Conservation (phyloP, 495 filamentous ascomycete species). For the Penicillium lividum region DNA sequence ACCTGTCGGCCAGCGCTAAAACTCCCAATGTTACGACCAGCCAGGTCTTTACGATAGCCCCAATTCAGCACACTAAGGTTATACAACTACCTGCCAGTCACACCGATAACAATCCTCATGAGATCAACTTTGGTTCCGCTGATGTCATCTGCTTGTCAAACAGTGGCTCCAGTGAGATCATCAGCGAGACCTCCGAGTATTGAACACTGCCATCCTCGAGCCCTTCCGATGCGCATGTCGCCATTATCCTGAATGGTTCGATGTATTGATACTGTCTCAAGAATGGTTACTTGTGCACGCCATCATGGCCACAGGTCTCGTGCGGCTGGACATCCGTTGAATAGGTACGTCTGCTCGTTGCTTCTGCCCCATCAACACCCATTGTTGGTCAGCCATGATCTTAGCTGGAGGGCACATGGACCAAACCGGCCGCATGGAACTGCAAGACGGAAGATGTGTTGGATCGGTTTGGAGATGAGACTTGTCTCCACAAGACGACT, state of each 20-base stretch:
- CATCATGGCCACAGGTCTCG: neutral
- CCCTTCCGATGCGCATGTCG: neutral
- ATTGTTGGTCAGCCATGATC: neutral
- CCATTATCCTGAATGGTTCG: constrained; percentile 3
- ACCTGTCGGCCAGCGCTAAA: too few species aligned
- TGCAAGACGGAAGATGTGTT: neutral
- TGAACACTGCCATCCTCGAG: neutral
- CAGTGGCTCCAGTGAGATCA: neutral
- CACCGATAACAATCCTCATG: too few species aligned
- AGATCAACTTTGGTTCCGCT: neutral
- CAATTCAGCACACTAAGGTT: too few species aligned
- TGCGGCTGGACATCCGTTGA: neutral
- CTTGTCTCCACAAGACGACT: too few species aligned
- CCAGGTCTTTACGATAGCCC: too few species aligned
- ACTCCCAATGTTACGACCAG: too few species aligned
- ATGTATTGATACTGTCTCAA: constrained; percentile 3
- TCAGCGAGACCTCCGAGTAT: neutral
- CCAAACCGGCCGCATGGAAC: neutral
- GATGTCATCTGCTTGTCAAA: neutral
- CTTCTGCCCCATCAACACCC: neutral
- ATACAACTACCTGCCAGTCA: too few species aligned
- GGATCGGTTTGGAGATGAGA: too few species aligned
- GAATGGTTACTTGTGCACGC: constrained; percentile 2
- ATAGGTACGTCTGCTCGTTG: neutral
- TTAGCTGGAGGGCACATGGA: neutral